Evolutionary conservation across 495 filamentous ascomycete genomes (phyloP).

Genomic region (Aspergillus baeticus): DNA sequence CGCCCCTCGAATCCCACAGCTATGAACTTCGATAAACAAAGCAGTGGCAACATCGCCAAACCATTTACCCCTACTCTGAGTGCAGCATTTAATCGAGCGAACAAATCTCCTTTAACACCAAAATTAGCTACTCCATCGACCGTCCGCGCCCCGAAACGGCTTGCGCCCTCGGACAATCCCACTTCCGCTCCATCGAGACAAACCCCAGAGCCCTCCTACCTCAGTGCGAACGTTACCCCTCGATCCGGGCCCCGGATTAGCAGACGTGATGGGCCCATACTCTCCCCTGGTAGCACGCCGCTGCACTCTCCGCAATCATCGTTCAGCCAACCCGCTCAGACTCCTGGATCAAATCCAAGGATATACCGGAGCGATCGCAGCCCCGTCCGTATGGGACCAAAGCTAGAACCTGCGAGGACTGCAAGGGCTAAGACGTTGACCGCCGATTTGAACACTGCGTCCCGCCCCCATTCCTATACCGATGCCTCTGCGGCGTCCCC

Average conservation of each 20-base stretch:
- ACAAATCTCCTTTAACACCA: slow-evolving; percentile 48
- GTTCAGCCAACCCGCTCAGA: slow-evolving; percentile 30
- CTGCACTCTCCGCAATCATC: slow-evolving; percentile 34
- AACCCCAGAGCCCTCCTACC: slow-evolving; percentile 45
- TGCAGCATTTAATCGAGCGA: slow-evolving; percentile 41
- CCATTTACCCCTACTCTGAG: slow-evolving; percentile 51
- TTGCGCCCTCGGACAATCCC: slow-evolving; percentile 35
- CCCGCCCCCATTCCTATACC: slow-evolving; percentile 34
- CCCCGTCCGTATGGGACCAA: slow-evolving; percentile 33
- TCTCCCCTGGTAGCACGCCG: slow-evolving; percentile 59
- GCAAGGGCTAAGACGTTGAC: slow-evolving; percentile 37
- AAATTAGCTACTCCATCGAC: slow-evolving; percentile 44
- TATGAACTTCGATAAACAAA: slow-evolving; percentile 57
- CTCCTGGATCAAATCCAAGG: slow-evolving; percentile 24
- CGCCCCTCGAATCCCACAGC: slow-evolving; percentile 32
- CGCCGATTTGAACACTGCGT: slow-evolving; percentile 26
- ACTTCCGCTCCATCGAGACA: slow-evolving; percentile 33
- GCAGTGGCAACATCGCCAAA: slow-evolving; percentile 41
- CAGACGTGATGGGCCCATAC: slow-evolving; percentile 61
- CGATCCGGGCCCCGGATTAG: slow-evolving; percentile 65
- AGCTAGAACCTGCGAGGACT: slow-evolving; percentile 31
- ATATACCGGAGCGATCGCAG: slow-evolving; percentile 38
- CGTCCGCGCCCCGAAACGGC: slow-evolving; percentile 34
- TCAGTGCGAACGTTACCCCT: slow-evolving; percentile 69
- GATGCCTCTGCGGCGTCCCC: slow-evolving; percentile 39